Conservation (phyloP, 257 asterid species). For the Primulina eburnea region DNA sequence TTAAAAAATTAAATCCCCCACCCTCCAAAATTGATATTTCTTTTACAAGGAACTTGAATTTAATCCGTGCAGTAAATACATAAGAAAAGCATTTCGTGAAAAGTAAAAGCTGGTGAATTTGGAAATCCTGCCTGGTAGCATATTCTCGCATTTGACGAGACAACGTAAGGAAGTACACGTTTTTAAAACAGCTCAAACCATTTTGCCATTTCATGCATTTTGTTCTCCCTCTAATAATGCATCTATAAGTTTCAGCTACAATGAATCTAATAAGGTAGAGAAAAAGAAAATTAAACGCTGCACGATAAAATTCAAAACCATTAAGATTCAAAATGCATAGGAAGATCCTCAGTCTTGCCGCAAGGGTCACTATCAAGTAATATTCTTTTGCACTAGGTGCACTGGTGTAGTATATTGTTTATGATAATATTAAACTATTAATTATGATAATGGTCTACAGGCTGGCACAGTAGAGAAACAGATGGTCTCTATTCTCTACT, state of each 20-base stretch:
- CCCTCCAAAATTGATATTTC: background rate
- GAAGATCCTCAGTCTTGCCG: constrained; percentile 34
- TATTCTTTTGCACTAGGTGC: constrained; percentile 21
- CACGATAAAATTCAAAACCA: constrained; percentile 21
- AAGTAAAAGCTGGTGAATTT: background rate
- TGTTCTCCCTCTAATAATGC: background rate
- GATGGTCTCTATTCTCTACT: constrained; percentile 23
- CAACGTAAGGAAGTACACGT: background rate
- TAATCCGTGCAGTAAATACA: background rate
- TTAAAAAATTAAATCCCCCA: background rate
- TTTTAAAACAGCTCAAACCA: constrained; percentile 1
- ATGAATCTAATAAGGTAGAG: background rate
- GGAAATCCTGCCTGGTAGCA: background rate
- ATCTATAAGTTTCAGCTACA: constrained; percentile 6
- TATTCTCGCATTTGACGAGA: background rate
- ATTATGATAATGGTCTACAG: constrained; percentile 35
- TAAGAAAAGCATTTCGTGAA: background rate
- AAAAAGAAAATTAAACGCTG: constrained; percentile 5
- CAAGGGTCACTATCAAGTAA: constrained; percentile 35
- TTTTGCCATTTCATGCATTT: background rate
- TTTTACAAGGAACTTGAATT: background rate
- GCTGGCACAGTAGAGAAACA: constrained; percentile 35
- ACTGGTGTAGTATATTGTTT: constrained; percentile 1
- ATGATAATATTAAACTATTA: constrained; percentile 12
- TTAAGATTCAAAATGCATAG: constrained; percentile 33